Evolutionary conservation across 2,329 filamentous ascomycete genomes (phyloP).

Genomic region (Botryotinia globosa): DNA sequence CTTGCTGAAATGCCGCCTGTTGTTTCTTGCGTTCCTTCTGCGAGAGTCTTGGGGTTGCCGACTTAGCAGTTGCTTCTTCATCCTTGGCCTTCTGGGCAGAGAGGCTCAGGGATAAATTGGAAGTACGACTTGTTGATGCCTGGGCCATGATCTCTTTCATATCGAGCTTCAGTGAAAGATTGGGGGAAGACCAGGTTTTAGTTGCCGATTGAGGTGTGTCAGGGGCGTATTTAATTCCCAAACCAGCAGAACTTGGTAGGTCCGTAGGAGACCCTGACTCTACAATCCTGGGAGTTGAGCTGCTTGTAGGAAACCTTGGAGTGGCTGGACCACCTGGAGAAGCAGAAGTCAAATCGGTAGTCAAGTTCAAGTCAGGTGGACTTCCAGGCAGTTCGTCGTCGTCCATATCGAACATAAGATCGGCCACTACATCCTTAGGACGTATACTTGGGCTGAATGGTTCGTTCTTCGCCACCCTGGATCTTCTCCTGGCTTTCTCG

Average conservation of each 20-base stretch:
- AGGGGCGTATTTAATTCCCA: slow-evolving; percentile 1
- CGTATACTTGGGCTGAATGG: slow-evolving; percentile 65
- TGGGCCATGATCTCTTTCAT: slow-evolving; percentile 87
- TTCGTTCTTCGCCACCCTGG: slow-evolving; percentile 50
- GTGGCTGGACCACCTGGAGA: background rate
- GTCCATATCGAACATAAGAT: slow-evolving; percentile 94
- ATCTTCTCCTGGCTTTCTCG: slow-evolving; percentile 47
- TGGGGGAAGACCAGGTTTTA: slow-evolving; percentile 38
- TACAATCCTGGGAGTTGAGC: slow-evolving; percentile 18
- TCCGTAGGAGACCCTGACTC: slow-evolving; percentile 13
- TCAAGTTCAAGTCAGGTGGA: background rate
- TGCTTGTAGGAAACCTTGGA: slow-evolving; percentile 7
- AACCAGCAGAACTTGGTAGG: slow-evolving; percentile 5
- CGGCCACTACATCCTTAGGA: slow-evolving; percentile 64
- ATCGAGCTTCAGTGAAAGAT: slow-evolving; percentile 36
- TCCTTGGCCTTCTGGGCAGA: slow-evolving; percentile 47
- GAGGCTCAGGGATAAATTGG: slow-evolving; percentile 51
- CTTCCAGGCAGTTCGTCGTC: slow-evolving; percentile 46
- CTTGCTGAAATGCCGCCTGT: slow-evolving; percentile 49
- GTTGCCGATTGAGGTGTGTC: slow-evolving; percentile 20
- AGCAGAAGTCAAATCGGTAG: slow-evolving; percentile 13
- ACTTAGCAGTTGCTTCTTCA: slow-evolving; percentile 38
- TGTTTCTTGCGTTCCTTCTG: slow-evolving; percentile 91
- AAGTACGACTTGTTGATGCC: slow-evolving; percentile 50
- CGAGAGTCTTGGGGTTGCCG: slow-evolving; percentile 62